Conservation (phyloP, 169 alveolate genomes). For the Blepharisma undulans region DNA sequence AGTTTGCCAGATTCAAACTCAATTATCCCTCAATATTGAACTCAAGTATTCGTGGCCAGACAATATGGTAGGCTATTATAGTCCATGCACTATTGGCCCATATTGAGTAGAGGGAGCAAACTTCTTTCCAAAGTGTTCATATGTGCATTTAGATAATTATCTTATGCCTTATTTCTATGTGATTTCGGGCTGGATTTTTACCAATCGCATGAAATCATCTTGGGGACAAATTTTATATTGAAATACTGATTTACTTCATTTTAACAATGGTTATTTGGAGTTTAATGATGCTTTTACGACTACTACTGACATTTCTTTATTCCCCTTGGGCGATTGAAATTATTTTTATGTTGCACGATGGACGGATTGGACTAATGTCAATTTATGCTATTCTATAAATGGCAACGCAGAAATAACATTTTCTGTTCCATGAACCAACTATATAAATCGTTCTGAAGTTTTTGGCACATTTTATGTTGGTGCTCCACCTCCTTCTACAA, state of each 20-base stretch:
- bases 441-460: background rate
- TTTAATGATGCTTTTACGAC: background rate
- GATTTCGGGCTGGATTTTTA: background rate
- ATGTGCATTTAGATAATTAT: background rate
- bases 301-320: background rate
- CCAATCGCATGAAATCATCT: background rate
- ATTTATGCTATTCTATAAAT: background rate
- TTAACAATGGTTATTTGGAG: background rate
- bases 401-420: too few species aligned
- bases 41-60: too few species aligned
- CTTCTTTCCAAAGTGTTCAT: background rate
- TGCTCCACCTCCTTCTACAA: background rate
- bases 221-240: background rate
- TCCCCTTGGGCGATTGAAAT: background rate
- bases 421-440: background rate
- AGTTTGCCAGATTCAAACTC: background rate
- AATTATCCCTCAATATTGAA: background rate
- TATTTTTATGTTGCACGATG: background rate
- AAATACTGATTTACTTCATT: too few species aligned
- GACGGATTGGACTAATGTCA: background rate
- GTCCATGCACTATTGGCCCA: background rate
- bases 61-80: too few species aligned
- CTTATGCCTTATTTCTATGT: background rate
- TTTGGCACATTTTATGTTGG: background rate
- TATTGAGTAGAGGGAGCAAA: background rate